These are phyloP conservation scores for Botryotinia narcissicola DNA, from an alignment of 2,329 filamentous ascomycete genomes.

Conservation along the genomic window DNA sequence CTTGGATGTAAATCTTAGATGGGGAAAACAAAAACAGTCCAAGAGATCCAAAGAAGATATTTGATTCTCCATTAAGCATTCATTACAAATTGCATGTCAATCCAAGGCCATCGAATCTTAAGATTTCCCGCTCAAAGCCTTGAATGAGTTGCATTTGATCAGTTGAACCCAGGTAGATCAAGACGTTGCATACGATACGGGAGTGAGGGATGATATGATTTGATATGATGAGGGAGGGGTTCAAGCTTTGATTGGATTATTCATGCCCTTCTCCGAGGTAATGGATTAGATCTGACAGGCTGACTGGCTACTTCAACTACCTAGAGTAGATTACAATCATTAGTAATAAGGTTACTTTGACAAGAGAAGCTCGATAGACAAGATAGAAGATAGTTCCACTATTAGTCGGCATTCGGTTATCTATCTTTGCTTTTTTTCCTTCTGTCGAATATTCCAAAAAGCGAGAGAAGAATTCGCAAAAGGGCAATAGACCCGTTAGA, in stretches of 20 bases:
- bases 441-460: constrained; percentile 1
- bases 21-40: background rate
- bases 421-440: background rate
- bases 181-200: constrained; percentile 7
- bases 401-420: background rate
- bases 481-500: background rate
- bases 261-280: constrained; percentile 6
- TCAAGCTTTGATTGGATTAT: constrained; percentile 16
- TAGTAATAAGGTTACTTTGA: constrained; percentile 1
- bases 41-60: background rate
- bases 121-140: constrained; percentile 12
- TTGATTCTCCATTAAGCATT: background rate
- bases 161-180: background rate
- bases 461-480: background rate
- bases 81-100: background rate
- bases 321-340: background rate
- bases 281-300: constrained; percentile 12
- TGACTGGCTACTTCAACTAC: background rate
- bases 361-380: background rate
- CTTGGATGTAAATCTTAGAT: constrained; percentile 3
- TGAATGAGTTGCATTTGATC: constrained; percentile 8
- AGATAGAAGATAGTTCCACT: constrained; percentile 4
- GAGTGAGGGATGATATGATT: constrained; percentile 7
- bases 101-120: background rate
- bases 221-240: constrained; percentile 10